Evolutionary conservation across 495 filamentous ascomycete genomes (phyloP).

Genomic region (Aspergillus diversus): DNA sequence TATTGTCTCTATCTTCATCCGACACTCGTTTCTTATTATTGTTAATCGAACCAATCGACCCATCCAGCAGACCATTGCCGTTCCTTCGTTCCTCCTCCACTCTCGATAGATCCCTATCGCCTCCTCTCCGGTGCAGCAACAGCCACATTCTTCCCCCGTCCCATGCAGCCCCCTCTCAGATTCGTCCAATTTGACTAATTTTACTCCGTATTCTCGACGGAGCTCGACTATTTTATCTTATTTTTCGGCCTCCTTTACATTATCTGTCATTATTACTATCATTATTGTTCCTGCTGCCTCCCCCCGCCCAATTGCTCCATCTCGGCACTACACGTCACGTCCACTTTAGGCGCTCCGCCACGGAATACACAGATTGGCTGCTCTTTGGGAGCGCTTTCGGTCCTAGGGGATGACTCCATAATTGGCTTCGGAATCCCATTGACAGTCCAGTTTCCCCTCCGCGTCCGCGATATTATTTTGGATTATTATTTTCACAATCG

Average conservation of each 20-base stretch:
- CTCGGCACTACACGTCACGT: constrained; percentile 22
- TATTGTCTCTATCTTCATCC: constrained; percentile 13
- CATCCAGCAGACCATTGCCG: constrained; percentile 9
- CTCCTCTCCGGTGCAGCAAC: constrained; percentile 29
- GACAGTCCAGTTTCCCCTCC: background rate
- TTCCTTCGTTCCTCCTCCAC: constrained; percentile 21
- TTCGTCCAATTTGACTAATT: constrained; percentile 20
- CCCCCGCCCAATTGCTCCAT: background rate
- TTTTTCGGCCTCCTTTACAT: background rate
- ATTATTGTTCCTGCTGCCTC: constrained; percentile 14
- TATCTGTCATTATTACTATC: background rate
- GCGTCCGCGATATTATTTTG: background rate
- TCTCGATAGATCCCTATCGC: constrained; percentile 17
- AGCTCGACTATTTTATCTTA: background rate
- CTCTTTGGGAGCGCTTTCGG: constrained; percentile 8
- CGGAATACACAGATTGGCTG: background rate
- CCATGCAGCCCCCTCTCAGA: constrained; percentile 19
- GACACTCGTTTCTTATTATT: constrained; percentile 7
- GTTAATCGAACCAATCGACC: background rate
- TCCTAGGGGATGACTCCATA: constrained; percentile 18
- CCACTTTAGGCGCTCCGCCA: constrained; percentile 20
- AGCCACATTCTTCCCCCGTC: constrained; percentile 29
- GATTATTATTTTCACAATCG: background rate
- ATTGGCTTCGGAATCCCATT: constrained; percentile 6
- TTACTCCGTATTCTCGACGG: constrained; percentile 17